Conservation (phyloP, 2,329 filamentous ascomycete genomes). For the Xylariaceae sp. region DNA sequence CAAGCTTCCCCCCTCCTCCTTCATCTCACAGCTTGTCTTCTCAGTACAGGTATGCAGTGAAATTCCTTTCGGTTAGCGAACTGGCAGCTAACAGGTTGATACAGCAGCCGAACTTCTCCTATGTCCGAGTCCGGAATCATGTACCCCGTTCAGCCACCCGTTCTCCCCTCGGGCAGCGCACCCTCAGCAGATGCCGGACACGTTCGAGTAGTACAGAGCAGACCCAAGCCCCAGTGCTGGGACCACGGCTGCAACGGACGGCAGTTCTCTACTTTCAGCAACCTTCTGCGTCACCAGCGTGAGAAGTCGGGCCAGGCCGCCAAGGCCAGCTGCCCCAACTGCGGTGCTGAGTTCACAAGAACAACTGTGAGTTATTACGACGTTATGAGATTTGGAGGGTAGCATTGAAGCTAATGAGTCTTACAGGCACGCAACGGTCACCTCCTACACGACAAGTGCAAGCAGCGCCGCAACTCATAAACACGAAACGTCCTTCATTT, state of each 20-base stretch:
- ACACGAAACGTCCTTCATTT: background rate
- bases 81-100: slow-evolving; percentile 1
- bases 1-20: slow-evolving; percentile 31
- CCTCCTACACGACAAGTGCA: slow-evolving; percentile 83
- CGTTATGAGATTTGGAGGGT: background rate
- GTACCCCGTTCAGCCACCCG: slow-evolving; percentile 38
- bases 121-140: slow-evolving; percentile 40
- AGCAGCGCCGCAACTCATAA: slow-evolving; percentile 55
- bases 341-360: slow-evolving; percentile 87
- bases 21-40: slow-evolving; percentile 30
- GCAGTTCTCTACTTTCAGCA: slow-evolving; percentile 95
- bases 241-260: slow-evolving; percentile 95
- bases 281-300: slow-evolving; percentile 83
- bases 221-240: slow-evolving; percentile 94
- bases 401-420: slow-evolving; percentile 18
- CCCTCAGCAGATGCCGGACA: slow-evolving; percentile 40
- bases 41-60: slow-evolving; percentile 38
- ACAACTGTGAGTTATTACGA: slow-evolving; percentile 46
- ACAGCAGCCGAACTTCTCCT: slow-evolving; percentile 37
- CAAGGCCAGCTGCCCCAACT: slow-evolving; percentile 85
- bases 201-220: slow-evolving; percentile 66
- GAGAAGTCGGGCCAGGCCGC: slow-evolving; percentile 89
- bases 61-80: background rate
- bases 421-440: slow-evolving; percentile 78
- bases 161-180: slow-evolving; percentile 34